Evolutionary conservation across 176 grass and related monocot genomes (phyloP).

Genomic region (Dendrocalamus sinicus): DNA sequence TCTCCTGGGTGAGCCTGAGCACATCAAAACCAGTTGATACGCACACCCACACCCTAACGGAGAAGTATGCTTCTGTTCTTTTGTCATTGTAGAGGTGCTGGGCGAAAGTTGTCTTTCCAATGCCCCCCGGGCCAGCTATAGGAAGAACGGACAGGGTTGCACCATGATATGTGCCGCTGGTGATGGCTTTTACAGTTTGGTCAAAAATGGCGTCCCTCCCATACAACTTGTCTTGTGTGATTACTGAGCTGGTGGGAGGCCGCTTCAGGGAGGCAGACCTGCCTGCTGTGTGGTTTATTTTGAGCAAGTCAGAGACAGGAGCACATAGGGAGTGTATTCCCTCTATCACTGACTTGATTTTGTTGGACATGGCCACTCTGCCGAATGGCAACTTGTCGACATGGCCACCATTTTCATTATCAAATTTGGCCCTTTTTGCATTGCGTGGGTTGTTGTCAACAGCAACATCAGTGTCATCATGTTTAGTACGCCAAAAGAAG

Average conservation of each 20-base stretch:
- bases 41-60: conserved; percentile 35
- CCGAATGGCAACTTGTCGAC: not conserved
- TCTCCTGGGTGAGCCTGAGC: not conserved
- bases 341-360: not conserved
- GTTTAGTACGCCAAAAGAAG: not conserved
- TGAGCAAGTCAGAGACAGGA: not conserved
- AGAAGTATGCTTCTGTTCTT: not conserved
- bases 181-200: not conserved
- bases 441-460: too few relatives aligned
- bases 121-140: conserved; percentile 48
- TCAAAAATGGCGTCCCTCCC: conserved; percentile 25
- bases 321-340: not conserved
- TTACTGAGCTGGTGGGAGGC: accelerated
- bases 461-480: not conserved
- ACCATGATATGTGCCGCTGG: accelerated
- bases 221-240: not conserved
- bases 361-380: conserved; percentile 26
- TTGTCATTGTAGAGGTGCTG: conserved; percentile 30
- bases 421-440: not conserved
- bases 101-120: conserved; percentile 58
- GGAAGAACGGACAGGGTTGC: conserved; percentile 20
- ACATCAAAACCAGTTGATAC: conserved; percentile 50
- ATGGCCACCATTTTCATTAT: too few relatives aligned
- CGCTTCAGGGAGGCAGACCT: accelerated
- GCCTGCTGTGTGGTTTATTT: not conserved